Evolutionary conservation across 2,329 filamentous ascomycete species (phyloP).

Genomic region (Hymenoscyphus fraxineus): DNA sequence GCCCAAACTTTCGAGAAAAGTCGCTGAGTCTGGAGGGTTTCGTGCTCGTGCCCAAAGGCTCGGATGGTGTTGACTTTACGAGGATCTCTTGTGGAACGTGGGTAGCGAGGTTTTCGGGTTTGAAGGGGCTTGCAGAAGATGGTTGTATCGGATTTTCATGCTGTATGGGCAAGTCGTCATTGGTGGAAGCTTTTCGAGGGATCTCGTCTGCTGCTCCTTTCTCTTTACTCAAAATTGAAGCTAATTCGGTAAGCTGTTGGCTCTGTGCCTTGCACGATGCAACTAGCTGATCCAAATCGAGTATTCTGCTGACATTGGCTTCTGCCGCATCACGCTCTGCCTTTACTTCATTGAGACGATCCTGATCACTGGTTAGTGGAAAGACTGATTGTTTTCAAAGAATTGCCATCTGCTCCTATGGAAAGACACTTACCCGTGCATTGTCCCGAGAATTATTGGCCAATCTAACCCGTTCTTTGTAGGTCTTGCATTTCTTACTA

Average conservation of each 20-base stretch:
- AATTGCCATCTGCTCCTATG: not conserved
- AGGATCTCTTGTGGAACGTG: too few relatives aligned
- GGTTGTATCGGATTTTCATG: not conserved
- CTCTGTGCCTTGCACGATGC: not conserved
- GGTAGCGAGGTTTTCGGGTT: too few relatives aligned
- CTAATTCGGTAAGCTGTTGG: not conserved
- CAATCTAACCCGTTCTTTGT: not conserved
- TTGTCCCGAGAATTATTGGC: not conserved
- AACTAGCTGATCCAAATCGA: not conserved
- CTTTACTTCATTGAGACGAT: not conserved
- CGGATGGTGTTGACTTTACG: too few relatives aligned
- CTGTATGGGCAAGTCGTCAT: not conserved
- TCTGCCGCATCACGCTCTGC: not conserved
- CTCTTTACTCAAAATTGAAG: not conserved
- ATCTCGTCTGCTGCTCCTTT: not conserved
- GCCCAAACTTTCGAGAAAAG: too few relatives aligned
- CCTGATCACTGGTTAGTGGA: not conserved
- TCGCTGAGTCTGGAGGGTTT: too few relatives aligned
- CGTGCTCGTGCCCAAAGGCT: too few relatives aligned
- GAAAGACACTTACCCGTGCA: not conserved
- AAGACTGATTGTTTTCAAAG: not conserved
- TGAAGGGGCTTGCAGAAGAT: too few relatives aligned
- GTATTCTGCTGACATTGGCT: not conserved
- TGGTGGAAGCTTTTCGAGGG: too few relatives aligned
- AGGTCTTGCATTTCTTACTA: not conserved